Conservation (phyloP, 1,284 basidiomycete species). For the Sutorius eximius region DNA sequence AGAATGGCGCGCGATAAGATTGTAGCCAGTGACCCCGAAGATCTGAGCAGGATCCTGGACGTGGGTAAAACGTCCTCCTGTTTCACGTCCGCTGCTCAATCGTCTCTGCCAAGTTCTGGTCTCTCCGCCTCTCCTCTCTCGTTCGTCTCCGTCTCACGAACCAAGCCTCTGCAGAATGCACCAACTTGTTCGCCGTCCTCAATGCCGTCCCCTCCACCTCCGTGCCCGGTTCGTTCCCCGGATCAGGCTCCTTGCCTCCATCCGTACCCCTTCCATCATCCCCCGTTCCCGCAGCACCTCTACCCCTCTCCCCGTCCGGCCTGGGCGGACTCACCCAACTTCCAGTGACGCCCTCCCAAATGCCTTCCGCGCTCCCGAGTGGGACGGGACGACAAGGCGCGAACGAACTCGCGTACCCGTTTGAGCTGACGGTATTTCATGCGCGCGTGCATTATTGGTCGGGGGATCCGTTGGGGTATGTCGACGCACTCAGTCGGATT, state of each 20-base stretch:
- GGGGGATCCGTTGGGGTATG: constrained; percentile 70
- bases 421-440: constrained; percentile 76
- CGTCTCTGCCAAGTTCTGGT: constrained; percentile 62
- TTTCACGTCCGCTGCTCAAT: background rate
- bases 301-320: constrained; percentile 27
- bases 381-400: background rate
- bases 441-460: constrained; percentile 72
- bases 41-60: constrained; percentile 61
- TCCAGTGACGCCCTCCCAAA: constrained; percentile 29
- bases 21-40: constrained; percentile 64
- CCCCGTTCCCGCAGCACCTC: constrained; percentile 5
- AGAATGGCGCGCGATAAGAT: constrained; percentile 76
- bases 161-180: constrained; percentile 76
- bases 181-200: constrained; percentile 74
- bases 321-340: constrained; percentile 23
- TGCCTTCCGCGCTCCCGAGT: constrained; percentile 11
- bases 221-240: constrained; percentile 28
- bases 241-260: constrained; percentile 9
- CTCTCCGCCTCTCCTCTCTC: constrained; percentile 72
- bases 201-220: constrained; percentile 50
- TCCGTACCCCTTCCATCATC: constrained; percentile 16
- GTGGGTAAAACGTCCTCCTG: constrained; percentile 42
- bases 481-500: constrained; percentile 76
- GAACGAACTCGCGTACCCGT: constrained; percentile 65
- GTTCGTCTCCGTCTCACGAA: constrained; percentile 79